A percentile compares a stretch with the other conserved stretches of the same genome.
Evolutionary conservation across 345 rosid species (phyloP).

Genomic region (Camelina laxa): DNA sequence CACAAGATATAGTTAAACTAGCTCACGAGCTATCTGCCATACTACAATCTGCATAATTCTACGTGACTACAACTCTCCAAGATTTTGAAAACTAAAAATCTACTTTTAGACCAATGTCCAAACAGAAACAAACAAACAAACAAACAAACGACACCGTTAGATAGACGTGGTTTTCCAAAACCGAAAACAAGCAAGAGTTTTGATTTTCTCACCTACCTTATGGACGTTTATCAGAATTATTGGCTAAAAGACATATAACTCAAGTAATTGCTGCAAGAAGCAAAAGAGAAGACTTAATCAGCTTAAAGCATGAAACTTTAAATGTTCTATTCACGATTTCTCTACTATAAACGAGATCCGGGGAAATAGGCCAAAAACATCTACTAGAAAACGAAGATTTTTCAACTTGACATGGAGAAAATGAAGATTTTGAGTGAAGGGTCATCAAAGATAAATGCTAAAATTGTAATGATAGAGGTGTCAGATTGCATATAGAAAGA

Average conservation of each 20-base stretch:
- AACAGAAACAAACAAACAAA: constrained; percentile 36
- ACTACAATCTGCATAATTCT: constrained; percentile 34
- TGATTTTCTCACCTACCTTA: constrained; percentile 45
- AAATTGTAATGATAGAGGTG: neutral
- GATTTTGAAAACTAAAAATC: constrained; percentile 24
- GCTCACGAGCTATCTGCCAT: constrained; percentile 65
- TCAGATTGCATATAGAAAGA: neutral
- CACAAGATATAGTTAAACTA: constrained; percentile 45
- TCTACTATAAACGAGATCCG: constrained; percentile 16
- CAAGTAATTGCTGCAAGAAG: constrained; percentile 51
- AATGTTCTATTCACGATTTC: constrained; percentile 39
- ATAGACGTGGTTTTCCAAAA: constrained; percentile 32
- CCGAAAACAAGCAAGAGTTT: constrained; percentile 28
- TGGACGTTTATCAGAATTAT: constrained; percentile 47
- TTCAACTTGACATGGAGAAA: constrained; percentile 19
- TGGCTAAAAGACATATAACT: constrained; percentile 46
- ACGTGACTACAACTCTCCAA: constrained; percentile 49
- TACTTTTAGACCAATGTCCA: constrained; percentile 26
- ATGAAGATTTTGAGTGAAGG: constrained; percentile 49
- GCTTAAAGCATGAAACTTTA: constrained; percentile 46
- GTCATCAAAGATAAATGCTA: constrained; percentile 37
- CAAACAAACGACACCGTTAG: constrained; percentile 18
- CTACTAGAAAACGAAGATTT: constrained; percentile 10
- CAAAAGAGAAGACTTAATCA: constrained; percentile 16
- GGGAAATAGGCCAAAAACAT: constrained; percentile 22